phyloP scores from a whole-genome alignment of 164 flowering plant species.

The Tetrastigma voinierianum region DNA sequence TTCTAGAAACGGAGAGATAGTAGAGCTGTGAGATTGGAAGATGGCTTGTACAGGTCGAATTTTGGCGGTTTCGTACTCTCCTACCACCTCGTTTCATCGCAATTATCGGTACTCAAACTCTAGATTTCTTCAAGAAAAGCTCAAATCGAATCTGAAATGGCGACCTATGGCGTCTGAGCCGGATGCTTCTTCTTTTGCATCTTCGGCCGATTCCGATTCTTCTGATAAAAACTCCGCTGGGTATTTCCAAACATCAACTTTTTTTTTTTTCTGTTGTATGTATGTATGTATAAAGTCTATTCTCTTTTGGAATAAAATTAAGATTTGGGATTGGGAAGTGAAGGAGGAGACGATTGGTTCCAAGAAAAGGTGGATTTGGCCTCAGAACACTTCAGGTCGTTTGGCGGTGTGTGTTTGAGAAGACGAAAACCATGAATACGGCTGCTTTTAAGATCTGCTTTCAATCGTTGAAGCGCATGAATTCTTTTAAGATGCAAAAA shows the following conservation, averaged over 20 bases:
- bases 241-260: slow-evolving; percentile 21
- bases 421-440: too few species aligned
- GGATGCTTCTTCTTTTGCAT: slow-evolving; percentile 45
- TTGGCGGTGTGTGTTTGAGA: too few species aligned
- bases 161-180: slow-evolving; percentile 41
- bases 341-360: too few species aligned
- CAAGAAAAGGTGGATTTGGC: too few species aligned
- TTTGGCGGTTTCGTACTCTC: slow-evolving; percentile 27
- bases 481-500: too few species aligned
- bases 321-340: not conserved
- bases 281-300: not conserved
- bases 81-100: slow-evolving; percentile 14
- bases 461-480: too few species aligned
- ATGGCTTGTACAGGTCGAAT: slow-evolving; percentile 30
- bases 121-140: slow-evolving; percentile 18
- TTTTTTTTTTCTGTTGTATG: not conserved
- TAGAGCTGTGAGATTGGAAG: too few species aligned
- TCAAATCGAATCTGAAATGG: slow-evolving; percentile 29
- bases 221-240: slow-evolving; percentile 31
- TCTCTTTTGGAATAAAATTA: not conserved
- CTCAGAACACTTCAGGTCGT: too few species aligned
- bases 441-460: too few species aligned
- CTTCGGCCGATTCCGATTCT: slow-evolving; percentile 45
- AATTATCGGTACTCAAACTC: slow-evolving; percentile 8
- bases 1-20: too few species aligned